Conservation (phyloP, 495 filamentous ascomycete genomes). For the Saxophila tyrrhenica region DNA sequence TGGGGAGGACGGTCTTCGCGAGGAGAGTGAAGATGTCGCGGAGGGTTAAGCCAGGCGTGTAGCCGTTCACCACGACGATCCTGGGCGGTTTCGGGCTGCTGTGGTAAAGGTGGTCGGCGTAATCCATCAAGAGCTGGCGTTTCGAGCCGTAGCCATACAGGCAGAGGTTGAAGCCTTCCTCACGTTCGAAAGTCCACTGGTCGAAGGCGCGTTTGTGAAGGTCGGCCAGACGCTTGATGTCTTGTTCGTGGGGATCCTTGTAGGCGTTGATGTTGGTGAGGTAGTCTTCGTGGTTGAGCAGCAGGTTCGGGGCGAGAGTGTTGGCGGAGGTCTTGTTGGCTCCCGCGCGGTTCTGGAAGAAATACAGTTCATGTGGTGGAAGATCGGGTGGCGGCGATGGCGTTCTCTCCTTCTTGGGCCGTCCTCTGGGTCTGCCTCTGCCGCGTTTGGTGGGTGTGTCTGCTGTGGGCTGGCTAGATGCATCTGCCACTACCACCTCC, state of each 20-base stretch:
- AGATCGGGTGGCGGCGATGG: slow-evolving; percentile 71
- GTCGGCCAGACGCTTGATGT: slow-evolving; percentile 57
- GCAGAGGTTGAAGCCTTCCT: slow-evolving; percentile 80
- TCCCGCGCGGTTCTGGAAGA: slow-evolving; percentile 79
- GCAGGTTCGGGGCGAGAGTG: slow-evolving; percentile 56
- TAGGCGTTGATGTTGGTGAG: slow-evolving; percentile 58
- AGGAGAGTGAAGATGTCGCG: slow-evolving; percentile 70
- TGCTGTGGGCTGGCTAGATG: slow-evolving; percentile 18
- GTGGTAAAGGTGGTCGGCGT: slow-evolving; percentile 60
- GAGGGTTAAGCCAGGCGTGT: slow-evolving; percentile 61
- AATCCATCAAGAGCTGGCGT: slow-evolving; percentile 58
- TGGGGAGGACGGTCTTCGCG: slow-evolving; percentile 50
- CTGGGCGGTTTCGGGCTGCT: slow-evolving; percentile 31
- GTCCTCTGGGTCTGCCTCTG: slow-evolving; percentile 40
- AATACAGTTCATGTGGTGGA: slow-evolving; percentile 81
- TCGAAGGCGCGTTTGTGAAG: slow-evolving; percentile 72
- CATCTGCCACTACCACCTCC: slow-evolving; percentile 17
- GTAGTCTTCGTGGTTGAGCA: slow-evolving; percentile 86
- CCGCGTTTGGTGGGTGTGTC: slow-evolving; percentile 40
- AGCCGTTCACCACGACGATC: slow-evolving; percentile 83
- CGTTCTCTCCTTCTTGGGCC: slow-evolving; percentile 43
- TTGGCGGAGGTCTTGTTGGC: slow-evolving; percentile 75
- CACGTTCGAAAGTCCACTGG: slow-evolving; percentile 88
- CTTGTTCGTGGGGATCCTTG: slow-evolving; percentile 58
- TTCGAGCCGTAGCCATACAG: slow-evolving; percentile 91